Base-by-base conservation (phyloP, 208 protist genomes). In the Trypanosoma lewisi region DNA sequence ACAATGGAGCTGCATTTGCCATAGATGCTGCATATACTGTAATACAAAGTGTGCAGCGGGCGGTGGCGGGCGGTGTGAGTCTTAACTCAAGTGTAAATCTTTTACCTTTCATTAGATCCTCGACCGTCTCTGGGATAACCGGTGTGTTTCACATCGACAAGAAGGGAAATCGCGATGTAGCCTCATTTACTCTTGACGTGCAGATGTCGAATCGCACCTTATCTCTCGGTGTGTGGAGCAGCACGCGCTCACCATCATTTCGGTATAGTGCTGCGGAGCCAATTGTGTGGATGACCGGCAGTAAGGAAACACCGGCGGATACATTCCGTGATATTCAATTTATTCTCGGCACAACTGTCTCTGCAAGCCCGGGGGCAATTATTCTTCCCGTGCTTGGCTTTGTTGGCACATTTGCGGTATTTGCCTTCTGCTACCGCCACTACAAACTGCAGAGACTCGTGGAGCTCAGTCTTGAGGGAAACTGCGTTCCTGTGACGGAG, bases 401-500 rank as follows among this genome's bases (percentile, higher is more conserved):
- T 56, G 63, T 91, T 34, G 34, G 76, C 53, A 95, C 89, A 4
- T 83, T 95, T 36, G 77, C 75, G 0, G 61, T 91, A 17, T 93
- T 95, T 60, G 80, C 87, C 71, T 91, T 95, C 30, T 93, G 85
- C 58, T 93, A 91, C 51, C 78, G 82, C 0, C 89, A 95, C 58
- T 95, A 93, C 62, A 78, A 79, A 39, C 70, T 91, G 72, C 85
- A 95, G 62, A 84, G 81, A 41, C 53, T 89, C 17, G 82, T 95
- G 25, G 89, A 95, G 59, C 64, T 83, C 47, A 81, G 80, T n/a
- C 69, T 95, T 5, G 65, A 83, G 44, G 65, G 72, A 23, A 88
- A 85, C 62, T 69, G 68, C 25, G 62, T 94, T 19, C 88, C 88
- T 1, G 76, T 94, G 25, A 94, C 88, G 0, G 88, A 91, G 34